Evolutionary conservation across 2,329 filamentous ascomycete species (phyloP), one percentile per base, ranked within the genome.

Genomic region (Aspergillus nomiae): DNA sequence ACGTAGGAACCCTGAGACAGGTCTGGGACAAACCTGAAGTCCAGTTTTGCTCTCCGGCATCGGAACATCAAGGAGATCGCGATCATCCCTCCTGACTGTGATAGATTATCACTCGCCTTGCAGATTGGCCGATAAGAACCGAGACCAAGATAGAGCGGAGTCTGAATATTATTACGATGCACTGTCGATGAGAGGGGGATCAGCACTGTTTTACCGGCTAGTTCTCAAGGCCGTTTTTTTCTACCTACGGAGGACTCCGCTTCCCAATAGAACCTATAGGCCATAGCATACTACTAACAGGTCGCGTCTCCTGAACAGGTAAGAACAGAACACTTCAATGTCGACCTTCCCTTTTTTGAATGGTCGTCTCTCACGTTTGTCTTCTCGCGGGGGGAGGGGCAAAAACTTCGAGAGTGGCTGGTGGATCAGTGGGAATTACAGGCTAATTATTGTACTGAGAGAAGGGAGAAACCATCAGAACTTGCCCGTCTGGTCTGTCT

Each of bases 71-170:
- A 38, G 30, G 51, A 21, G 30, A 26, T 55, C 26, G 6, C 26
- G 38, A 41, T 41, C 30, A 16, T 34, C 50, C 26, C 16, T 30
- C 30, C 30, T 12, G 11, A 30, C 8, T 30, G 24, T 32, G 19
- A 26, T 26, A 9, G 24, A 54, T 54, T 54, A 54, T 54, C n/a
- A 24, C 32, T 55, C 32, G 32, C 4, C 30, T 16, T n/a, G 51
- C 32, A 55, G 51, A 55, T 55, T 55, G 51, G n/a, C 8, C 19
- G 51, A 55, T 55, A 55, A 55, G 32, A 21, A 28, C 32, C 48
- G 51, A n/a, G 38, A 16, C 30, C 12, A 55, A 55, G 51, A 38
- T 3, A n/a, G 6, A 26, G 51, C 51, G 51, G 51, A 55, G 28
- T 19, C 28, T 32, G 28, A 12, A n/a, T 51, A n/a, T 21, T 38